Evolutionary conservation across 345 rosid genomes (phyloP), one percentile per base, ranked within the genome.

Genomic region (Camelina sativa): DNA sequence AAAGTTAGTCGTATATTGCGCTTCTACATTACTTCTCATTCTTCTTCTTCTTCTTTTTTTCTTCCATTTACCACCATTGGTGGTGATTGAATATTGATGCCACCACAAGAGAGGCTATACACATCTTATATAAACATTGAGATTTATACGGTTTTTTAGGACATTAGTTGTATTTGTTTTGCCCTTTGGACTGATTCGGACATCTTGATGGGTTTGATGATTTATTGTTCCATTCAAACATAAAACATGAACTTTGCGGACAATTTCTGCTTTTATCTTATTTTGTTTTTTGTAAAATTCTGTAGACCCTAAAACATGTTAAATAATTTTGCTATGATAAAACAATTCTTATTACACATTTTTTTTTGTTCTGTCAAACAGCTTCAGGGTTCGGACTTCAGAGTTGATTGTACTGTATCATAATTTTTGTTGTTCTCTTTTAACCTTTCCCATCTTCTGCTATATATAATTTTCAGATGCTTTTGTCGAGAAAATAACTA

Each of bases 1-100:
- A 43, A 28, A 67, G 13, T 28, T 60, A 41, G 69, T 44, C 57
- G 73, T 44, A 54, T 54, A 66, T 67, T 8, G 37, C 44, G 43
- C 35, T 58, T 34, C 35, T 2, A 35, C 35, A 62, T 69, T 69
- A 37, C 63, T 48, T 55, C 40, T 65, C 74, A 56, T 69, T 30
- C n/a, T 51, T 56, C 30, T 12, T 69, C 44, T 13, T 63, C 7
- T 15, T 19, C 6, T 16, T 20, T 1, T 15, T 15, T 2, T 74
- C n/a, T 59, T 35, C 51, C 28, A 38, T 43, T 50, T 65, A 50
- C 44, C 46, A 46, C 38, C 57, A 65, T 71, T 77, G 41, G 34
- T 77, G 48, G 34, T 71, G 68, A 58, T 57, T 70, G 67, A 58
- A 17, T 55, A 64, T 64, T 57, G 55, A 57, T 71, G 43, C 58